Percentiles rank a stretch among this genome's conserved stretches.
Conservation (phyloP, 495 filamentous ascomycete genomes). For the Elasticomyces elasticus region DNA sequence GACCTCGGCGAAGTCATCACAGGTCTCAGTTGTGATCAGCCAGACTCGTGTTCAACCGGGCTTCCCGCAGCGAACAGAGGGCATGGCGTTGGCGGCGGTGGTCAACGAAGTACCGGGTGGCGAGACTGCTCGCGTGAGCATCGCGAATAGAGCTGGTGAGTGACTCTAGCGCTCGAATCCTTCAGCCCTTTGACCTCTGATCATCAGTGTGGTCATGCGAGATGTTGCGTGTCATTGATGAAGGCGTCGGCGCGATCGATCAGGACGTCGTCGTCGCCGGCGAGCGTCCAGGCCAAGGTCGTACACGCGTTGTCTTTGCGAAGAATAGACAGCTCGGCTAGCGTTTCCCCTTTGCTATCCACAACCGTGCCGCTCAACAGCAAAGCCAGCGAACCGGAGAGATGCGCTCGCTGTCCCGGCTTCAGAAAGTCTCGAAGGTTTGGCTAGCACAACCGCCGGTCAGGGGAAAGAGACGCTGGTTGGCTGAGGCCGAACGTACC, state of each 20-base stretch:
- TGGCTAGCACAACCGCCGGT: background rate
- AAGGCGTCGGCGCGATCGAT: background rate
- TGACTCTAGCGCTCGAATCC: no score
- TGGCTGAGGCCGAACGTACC: background rate
- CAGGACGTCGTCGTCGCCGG: background rate
- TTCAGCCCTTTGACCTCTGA: no score
- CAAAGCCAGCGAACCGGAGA: background rate
- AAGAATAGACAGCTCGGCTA: background rate
- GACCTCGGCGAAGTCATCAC: no score
- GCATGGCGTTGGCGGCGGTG: no score
- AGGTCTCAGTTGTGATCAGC: no score
- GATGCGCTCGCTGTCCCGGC: background rate
- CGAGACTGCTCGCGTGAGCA: no score
- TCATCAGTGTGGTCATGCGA: no score
- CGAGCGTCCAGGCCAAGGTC: background rate
- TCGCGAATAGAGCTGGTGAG: no score
- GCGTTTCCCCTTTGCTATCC: background rate
- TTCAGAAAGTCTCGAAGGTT: background rate
- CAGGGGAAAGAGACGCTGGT: background rate
- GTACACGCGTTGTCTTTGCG: background rate
- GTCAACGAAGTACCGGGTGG: no score
- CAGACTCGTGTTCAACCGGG: no score
- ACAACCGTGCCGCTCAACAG: background rate
- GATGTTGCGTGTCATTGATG: background rate
- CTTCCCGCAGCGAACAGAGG: no score